Evolutionary conservation across 306 rosid species (phyloP).

Genomic region (Carpinus viminea): DNA sequence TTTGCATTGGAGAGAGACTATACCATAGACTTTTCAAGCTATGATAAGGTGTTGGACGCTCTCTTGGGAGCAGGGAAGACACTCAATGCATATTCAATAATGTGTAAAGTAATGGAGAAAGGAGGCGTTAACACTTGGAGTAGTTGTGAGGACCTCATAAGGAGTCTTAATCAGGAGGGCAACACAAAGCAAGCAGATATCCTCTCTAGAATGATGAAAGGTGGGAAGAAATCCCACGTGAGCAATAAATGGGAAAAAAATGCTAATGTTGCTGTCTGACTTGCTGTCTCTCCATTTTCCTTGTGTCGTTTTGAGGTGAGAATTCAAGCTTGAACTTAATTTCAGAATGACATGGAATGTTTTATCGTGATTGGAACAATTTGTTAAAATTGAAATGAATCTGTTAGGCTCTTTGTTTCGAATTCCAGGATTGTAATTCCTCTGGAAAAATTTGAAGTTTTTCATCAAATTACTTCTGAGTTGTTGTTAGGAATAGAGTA

Average conservation of each 20-base stretch:
- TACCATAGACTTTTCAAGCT: slow-evolving; percentile 57
- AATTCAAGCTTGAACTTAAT: slow-evolving; percentile 12
- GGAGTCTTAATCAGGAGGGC: slow-evolving; percentile 77
- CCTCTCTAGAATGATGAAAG: slow-evolving; percentile 75
- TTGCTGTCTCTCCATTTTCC: slow-evolving; percentile 22
- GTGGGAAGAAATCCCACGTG: slow-evolving; percentile 27
- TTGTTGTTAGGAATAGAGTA: neutral
- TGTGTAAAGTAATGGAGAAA: slow-evolving; percentile 82
- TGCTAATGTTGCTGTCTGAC: slow-evolving; percentile 42
- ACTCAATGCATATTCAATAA: slow-evolving; percentile 77
- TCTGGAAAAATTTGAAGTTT: neutral
- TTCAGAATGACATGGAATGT: neutral
- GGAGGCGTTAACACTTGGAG: slow-evolving; percentile 70
- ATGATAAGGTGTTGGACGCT: slow-evolving; percentile 79
- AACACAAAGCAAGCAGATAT: slow-evolving; percentile 94
- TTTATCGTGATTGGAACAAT: slow-evolving; percentile 34
- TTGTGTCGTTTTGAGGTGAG: slow-evolving; percentile 35
- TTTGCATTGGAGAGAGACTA: slow-evolving; percentile 77
- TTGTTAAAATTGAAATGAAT: slow-evolving; percentile 13
- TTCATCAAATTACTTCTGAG: neutral
- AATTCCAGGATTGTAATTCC: slow-evolving; percentile 11
- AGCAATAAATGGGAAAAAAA: slow-evolving; percentile 53
- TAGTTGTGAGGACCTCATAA: slow-evolving; percentile 64
- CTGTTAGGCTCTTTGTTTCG: slow-evolving; percentile 5
- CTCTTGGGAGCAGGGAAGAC: slow-evolving; percentile 78